Evolutionary conservation across 2,329 filamentous ascomycete genomes (phyloP), one percentile per base, ranked within the genome.

Genomic region (Dothistroma pini): DNA sequence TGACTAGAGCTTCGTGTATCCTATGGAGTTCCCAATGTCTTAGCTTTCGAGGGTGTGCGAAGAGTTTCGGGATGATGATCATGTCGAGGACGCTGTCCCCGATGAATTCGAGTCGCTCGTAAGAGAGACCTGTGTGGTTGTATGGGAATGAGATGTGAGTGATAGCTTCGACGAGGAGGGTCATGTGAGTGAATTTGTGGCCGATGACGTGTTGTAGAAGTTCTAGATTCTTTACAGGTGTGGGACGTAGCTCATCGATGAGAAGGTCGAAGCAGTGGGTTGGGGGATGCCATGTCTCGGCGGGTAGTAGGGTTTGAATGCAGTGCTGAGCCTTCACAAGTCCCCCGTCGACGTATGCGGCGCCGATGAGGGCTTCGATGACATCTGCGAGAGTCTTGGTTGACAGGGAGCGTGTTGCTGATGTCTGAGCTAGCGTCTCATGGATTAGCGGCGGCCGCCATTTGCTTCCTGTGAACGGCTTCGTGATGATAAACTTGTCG

Each of bases 331-430:
- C 89, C 65, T 85, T 87, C 0, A 77, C 53, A 14, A 89, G 77
- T 0, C 89, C 89, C 0, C 90, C 89, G 56, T 90, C 84, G 0
- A 89, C 63, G 68, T 84, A 92, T 0, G 89, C 84, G 0, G 87
- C 89, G 0, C 91, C 93, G 21, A 97, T 88, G 0, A 97, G 79
- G 0, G 93, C 85, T 72, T 97, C 93, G 0, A 96, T 83, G 0
- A 97, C 87, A 69, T 97, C 93, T 3, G 93, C 93, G 8, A 97
- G 82, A 0, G 85, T 85, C 72, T 97, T 97, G 1, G 86, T 89
- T 0, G 90, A 89, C 34, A 92, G 71, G 14, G 72, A 69, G 6
- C 80, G 75, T 21, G 21, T 52, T 51, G 69, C 75, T 63, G 38
- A 67, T 58, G 60, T 57, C 54, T 60, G 32, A 62, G 70, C 29